These are phyloP conservation scores for Marchantia polymorpha DNA, from an alignment of 225 moss, liverwort and hornwort genomes.

Conservation along the genomic window DNA sequence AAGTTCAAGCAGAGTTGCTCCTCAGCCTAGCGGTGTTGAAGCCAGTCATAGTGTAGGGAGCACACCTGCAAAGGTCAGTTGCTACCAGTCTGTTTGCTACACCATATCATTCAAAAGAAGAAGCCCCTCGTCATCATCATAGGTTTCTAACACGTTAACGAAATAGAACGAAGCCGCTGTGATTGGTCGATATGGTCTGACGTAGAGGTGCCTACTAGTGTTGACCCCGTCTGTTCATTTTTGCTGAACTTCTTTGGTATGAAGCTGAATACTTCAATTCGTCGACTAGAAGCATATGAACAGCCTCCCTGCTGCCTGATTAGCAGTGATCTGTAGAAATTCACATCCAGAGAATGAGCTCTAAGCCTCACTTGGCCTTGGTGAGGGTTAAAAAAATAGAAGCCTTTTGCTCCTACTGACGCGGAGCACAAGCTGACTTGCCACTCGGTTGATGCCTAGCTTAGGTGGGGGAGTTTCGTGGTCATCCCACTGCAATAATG, in stretches of 20 bases:
- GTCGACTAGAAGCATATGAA: slow-evolving; percentile 13
- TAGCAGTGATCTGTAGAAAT: neutral
- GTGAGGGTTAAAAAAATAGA: neutral
- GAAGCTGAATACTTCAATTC: neutral
- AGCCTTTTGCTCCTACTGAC: neutral
- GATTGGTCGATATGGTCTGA: slow-evolving; percentile 11
- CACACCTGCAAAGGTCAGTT: slow-evolving; percentile 36
- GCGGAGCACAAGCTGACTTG: slow-evolving; percentile 12
- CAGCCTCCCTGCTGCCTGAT: slow-evolving; percentile 11
- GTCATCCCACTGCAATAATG: slow-evolving; percentile 9
- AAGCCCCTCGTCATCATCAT: slow-evolving; percentile 14
- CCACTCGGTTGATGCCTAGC: neutral
- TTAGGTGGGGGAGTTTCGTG: neutral
- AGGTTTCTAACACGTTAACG: slow-evolving; percentile 11
- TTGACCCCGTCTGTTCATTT: slow-evolving; percentile 17
- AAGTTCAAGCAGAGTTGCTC: slow-evolving; percentile 36
- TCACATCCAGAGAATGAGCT: neutral
- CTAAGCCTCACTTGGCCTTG: neutral
- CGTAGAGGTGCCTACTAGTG: neutral
- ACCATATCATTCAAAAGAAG: slow-evolving; percentile 19
- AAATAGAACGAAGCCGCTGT: slow-evolving; percentile 12
- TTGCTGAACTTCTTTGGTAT: slow-evolving; percentile 12
- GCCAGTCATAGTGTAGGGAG: slow-evolving; percentile 29
- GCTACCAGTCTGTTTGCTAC: slow-evolving; percentile 23
- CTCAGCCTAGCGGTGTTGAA: slow-evolving; percentile 33